These are phyloP conservation scores for Trichocomaceae sp. DNA, from an alignment of 2,329 filamentous ascomycete species.

Conservation along the genomic window DNA sequence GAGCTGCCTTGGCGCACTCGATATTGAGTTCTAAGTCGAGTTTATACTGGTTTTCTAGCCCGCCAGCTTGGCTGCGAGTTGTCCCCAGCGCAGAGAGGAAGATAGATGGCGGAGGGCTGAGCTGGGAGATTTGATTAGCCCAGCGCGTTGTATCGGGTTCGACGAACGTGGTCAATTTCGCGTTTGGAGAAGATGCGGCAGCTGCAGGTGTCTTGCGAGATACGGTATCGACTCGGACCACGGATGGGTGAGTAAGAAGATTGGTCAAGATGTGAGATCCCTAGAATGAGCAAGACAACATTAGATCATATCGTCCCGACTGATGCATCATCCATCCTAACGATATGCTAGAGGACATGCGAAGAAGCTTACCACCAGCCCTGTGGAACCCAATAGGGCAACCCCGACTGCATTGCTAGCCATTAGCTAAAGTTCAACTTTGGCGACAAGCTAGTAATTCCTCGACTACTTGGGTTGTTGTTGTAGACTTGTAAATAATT, in stretches of 20 bases:
- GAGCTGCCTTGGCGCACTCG: conserved; percentile 67
- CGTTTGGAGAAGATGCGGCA: conserved; percentile 43
- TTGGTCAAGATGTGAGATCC: conserved; percentile 67
- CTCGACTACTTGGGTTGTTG: neutral
- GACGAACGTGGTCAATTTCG: conserved; percentile 60
- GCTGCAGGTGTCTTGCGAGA: conserved; percentile 38
- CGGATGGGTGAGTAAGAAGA: conserved; percentile 34
- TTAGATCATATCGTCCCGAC: neutral
- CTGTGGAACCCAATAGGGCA: conserved; percentile 43
- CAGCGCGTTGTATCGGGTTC: conserved; percentile 64
- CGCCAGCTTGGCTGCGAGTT: conserved; percentile 67
- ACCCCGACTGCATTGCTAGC: conserved; percentile 26
- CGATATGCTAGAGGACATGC: neutral
- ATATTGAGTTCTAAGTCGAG: conserved; percentile 86
- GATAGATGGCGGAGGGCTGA: conserved; percentile 52
- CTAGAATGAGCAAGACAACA: conserved; percentile 31
- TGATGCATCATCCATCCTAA: neutral
- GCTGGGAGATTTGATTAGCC: conserved; percentile 52
- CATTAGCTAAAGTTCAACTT: conserved; percentile 25
- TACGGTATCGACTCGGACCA: conserved; percentile 40
- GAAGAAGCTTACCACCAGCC: conserved; percentile 40
- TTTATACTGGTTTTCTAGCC: conserved; percentile 72
- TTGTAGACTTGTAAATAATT: no score
- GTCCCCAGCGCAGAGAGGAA: conserved; percentile 78
- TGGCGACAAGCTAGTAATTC: neutral